Conservation (phyloP, 2,329 filamentous ascomycete species). For the Zasmidium cellare region DNA sequence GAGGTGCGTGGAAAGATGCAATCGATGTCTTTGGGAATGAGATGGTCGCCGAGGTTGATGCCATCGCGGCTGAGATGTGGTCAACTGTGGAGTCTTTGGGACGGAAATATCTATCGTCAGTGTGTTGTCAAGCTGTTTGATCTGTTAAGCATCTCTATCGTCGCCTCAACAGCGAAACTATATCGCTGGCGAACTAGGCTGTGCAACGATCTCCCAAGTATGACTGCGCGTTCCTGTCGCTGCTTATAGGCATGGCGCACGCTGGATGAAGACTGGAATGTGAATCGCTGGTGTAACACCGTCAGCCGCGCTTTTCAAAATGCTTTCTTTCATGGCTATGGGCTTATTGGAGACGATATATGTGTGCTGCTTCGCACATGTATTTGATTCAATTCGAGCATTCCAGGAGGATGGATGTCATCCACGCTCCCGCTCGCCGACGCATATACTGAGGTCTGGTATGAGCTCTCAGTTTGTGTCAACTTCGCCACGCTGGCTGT, state of each 20-base stretch:
- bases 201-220: not conserved
- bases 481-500: slow-evolving; percentile 5
- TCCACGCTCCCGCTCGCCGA: slow-evolving; percentile 1
- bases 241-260: no score
- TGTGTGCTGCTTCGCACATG: slow-evolving; percentile 4
- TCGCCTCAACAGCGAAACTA: not conserved
- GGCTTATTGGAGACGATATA: not conserved
- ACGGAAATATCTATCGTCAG: no score
- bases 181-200: not conserved
- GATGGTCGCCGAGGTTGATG: not conserved
- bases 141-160: not conserved
- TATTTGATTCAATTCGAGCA: slow-evolving; percentile 5
- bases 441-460: slow-evolving; percentile 1
- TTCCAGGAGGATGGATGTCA: not conserved
- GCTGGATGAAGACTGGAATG: not conserved
- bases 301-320: not conserved
- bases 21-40: not conserved
- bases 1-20: not conserved
- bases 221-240: not conserved
- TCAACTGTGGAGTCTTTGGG: no score
- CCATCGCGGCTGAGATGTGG: not conserved
- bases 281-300: not conserved
- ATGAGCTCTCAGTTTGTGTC: not conserved
- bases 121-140: no score
- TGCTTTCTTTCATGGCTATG: not conserved